Conservation (phyloP, 139 green algal species). For the Chlamydomonas sp. region DNA sequence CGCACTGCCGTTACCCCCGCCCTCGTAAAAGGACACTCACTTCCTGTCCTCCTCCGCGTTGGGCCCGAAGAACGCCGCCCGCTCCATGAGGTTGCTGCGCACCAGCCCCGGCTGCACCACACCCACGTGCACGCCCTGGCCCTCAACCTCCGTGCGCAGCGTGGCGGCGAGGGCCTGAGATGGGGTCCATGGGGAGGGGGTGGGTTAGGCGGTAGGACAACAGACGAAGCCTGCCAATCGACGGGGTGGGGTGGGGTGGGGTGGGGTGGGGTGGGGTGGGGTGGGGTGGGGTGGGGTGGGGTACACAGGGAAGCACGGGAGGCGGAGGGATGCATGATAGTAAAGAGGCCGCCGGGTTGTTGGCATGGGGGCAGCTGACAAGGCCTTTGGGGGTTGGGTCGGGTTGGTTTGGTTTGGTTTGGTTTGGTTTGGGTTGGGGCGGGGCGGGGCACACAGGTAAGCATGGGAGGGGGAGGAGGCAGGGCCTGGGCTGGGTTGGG, state of each 20-base stretch:
- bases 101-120: conserved; percentile 53
- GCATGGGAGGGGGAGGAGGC: no score
- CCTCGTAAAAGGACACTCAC: not conserved
- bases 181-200: not conserved
- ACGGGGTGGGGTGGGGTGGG: not conserved
- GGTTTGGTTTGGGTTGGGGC: no score
- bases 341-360: no score
- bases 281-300: no score
- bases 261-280: not conserved
- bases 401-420: no score
- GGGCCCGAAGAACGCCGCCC: conserved; percentile 36
- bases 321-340: no score
- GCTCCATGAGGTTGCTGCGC: conserved; percentile 56
- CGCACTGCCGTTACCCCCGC: not conserved
- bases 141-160: conserved; percentile 49
- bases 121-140: conserved; percentile 47
- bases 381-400: no score
- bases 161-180: conserved; percentile 3
- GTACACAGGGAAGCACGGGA: not conserved
- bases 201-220: not conserved
- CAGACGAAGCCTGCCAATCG: no score
- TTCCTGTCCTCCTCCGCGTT: conserved; percentile 16
- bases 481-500: no score
- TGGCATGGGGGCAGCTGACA: no score
- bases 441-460: no score